Conservation (phyloP, 106 monocot species). For the Dendrobium officinale region DNA sequence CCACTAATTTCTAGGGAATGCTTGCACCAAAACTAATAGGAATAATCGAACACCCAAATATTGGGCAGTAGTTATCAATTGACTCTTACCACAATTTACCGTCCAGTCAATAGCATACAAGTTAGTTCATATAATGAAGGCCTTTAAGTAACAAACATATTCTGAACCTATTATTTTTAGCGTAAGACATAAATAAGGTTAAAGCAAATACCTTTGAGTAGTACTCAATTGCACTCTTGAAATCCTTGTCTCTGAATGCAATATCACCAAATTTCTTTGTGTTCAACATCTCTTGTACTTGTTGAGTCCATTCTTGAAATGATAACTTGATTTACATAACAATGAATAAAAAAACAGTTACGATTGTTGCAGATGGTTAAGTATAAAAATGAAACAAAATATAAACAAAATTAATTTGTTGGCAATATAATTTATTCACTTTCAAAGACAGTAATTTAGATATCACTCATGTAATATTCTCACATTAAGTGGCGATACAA, state of each 20-base stretch:
- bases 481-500: too few species aligned
- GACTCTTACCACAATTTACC: background rate
- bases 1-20: too few species aligned
- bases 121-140: background rate
- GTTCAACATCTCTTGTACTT: conserved; percentile 93
- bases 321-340: conserved; percentile 45
- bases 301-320: conserved; percentile 97
- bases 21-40: too few species aligned
- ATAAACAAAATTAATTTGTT: background rate
- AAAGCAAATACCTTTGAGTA: conserved; percentile 59
- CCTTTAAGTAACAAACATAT: background rate
- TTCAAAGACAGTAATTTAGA: background rate
- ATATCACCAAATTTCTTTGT: conserved; percentile 89
- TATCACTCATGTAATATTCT: too few species aligned
- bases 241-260: conserved; percentile 91
- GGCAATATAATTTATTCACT: background rate
- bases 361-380: background rate
- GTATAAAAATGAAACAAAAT: background rate
- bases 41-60: background rate
- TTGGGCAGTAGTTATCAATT: background rate
- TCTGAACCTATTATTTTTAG: background rate
- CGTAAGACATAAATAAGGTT: background rate
- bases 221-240: conserved; percentile 87
- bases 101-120: background rate
- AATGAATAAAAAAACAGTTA: background rate